Conservation (phyloP, 1,284 basidiomycete species). For the Volvariella surrecta region DNA sequence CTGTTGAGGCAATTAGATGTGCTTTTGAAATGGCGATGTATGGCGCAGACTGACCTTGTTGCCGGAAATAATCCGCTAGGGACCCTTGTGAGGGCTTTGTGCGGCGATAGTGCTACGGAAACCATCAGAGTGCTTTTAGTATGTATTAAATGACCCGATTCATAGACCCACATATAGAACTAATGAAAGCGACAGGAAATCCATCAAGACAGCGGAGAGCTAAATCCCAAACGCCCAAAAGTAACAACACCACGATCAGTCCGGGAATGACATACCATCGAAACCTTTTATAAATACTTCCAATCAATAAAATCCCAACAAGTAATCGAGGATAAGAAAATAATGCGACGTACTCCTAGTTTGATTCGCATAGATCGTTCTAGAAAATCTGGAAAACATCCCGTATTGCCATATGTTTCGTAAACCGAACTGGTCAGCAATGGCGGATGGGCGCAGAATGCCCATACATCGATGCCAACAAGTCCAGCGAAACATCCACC, state of each 20-base stretch:
- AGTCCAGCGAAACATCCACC: neutral
- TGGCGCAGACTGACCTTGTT: constrained; percentile 13
- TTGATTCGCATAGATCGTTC: neutral
- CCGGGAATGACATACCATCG: too few species aligned
- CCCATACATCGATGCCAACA: neutral
- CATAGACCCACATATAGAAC: constrained; percentile 14
- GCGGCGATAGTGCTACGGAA: constrained; percentile 14
- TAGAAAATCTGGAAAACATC: neutral
- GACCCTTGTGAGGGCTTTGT: constrained; percentile 13
- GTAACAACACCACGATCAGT: too few species aligned
- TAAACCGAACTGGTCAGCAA: neutral
- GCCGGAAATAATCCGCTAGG: constrained; percentile 17
- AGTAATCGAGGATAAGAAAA: constrained; percentile 15
- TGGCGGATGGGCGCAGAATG: neutral
- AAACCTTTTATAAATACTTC: too few species aligned
- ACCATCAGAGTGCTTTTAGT: neutral
- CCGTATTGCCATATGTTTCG: neutral
- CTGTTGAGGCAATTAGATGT: neutral
- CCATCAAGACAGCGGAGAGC: constrained; percentile 18
- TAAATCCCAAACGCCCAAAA: too few species aligned
- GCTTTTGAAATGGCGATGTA: too few species aligned
- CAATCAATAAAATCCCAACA: too few species aligned
- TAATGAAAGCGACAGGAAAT: constrained; percentile 15
- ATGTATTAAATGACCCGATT: neutral
- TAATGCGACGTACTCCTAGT: constrained; percentile 1